phyloP scores from a whole-genome alignment of 345 rosid genomes.

The Eucalyptus pauciflora region DNA sequence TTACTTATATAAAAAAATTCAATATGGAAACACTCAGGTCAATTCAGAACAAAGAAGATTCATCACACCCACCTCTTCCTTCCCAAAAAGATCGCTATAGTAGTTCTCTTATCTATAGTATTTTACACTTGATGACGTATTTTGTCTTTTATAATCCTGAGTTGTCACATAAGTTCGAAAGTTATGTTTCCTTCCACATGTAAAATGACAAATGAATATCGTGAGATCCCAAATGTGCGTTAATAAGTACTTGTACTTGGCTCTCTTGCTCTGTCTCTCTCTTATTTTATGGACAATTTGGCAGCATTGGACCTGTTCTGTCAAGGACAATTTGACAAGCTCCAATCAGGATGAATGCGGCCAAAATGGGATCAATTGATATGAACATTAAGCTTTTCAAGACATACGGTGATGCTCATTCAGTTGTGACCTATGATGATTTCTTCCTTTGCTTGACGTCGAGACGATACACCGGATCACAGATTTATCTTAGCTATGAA shows the following conservation, averaged over 20 bases:
- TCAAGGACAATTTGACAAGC: neutral
- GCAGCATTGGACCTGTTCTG: neutral
- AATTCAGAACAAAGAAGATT: neutral
- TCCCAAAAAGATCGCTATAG: accelerated
- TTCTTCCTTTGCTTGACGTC: neutral
- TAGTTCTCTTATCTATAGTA: neutral
- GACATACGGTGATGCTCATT: neutral
- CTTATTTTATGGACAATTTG: neutral
- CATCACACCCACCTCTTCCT: neutral
- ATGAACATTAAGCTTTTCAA: neutral
- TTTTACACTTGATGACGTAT: neutral
- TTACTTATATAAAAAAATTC: neutral
- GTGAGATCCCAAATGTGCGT: neutral
- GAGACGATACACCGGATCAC: neutral
- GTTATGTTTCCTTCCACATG: neutral
- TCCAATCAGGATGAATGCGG: neutral
- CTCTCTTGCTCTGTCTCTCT: neutral
- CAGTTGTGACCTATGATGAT: neutral
- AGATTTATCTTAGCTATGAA: neutral
- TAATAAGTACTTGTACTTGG: neutral
- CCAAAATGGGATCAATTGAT: neutral
- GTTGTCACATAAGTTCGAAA: neutral
- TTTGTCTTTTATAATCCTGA: neutral
- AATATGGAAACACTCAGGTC: accelerated
- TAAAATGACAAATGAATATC: neutral